phyloP scores from a whole-genome alignment of 371 early-diverging fungal species.

The Sanchytrium tribonematis region DNA sequence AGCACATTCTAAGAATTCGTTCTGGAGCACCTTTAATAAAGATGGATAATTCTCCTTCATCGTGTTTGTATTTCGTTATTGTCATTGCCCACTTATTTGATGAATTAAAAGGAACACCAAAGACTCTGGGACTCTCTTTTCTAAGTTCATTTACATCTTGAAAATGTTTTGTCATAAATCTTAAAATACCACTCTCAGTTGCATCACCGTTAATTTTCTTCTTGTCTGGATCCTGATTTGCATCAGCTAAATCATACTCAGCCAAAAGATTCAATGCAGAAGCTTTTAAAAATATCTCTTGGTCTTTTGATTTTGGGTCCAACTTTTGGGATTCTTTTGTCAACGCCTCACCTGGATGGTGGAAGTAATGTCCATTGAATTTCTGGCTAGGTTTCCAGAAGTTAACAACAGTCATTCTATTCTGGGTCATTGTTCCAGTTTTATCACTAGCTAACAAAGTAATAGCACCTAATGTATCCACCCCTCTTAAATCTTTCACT shows the following conservation, averaged over 20 bases:
- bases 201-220: constrained; percentile 52
- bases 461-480: constrained; percentile 79
- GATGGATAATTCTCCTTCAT: constrained; percentile 31
- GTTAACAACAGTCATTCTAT: constrained; percentile 74
- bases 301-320: constrained; percentile 35
- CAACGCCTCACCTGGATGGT: constrained; percentile 1
- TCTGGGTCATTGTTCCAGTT: constrained; percentile 76
- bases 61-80: constrained; percentile 37
- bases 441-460: constrained; percentile 81
- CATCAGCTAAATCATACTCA: constrained; percentile 48
- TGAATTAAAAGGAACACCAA: constrained; percentile 84
- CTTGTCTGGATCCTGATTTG: constrained; percentile 34
- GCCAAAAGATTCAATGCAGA: constrained; percentile 29
- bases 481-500: constrained; percentile 79
- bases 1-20: constrained; percentile 46
- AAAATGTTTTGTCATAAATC: constrained; percentile 36
- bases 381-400: constrained; percentile 43
- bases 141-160: constrained; percentile 27
- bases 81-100: constrained; percentile 77
- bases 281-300: constrained; percentile 35
- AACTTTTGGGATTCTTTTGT: constrained; percentile 12
- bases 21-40: constrained; percentile 84
- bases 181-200: constrained; percentile 60
- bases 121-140: constrained; percentile 44
- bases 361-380: constrained; percentile 7